A percentile compares a stretch with the other conserved stretches of the same genome.
Evolutionary conservation across 1,139 yeast genomes (phyloP).

Genomic region (Protomyces macrosporus): DNA sequence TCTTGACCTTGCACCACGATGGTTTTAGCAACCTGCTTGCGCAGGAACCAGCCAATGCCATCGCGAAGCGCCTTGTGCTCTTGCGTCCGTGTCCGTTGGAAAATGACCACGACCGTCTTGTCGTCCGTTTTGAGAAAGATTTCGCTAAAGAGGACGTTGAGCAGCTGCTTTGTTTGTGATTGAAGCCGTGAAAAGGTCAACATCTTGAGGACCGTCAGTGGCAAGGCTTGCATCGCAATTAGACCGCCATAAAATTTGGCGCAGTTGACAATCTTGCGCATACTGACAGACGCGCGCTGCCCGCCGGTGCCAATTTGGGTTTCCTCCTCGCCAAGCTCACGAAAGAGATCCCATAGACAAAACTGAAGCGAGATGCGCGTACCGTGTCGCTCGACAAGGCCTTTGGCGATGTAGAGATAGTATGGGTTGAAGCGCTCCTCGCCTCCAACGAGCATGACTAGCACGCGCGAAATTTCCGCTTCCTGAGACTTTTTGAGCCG

Average conservation of each 20-base stretch:
- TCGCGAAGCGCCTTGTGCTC: conserved; percentile 53
- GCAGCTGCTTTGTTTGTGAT: conserved; percentile 56
- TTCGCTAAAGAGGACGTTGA: conserved; percentile 67
- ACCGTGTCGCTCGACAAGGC: conserved; percentile 59
- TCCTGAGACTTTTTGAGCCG: conserved; percentile 76
- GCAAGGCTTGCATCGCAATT: conserved; percentile 27
- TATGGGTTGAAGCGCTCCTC: conserved; percentile 88
- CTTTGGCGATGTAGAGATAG: conserved; percentile 73
- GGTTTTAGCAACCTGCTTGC: conserved; percentile 45
- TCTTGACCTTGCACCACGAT: conserved; percentile 37
- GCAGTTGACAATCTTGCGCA: conserved; percentile 59
- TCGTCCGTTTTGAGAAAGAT: conserved; percentile 52
- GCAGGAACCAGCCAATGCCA: conserved; percentile 68
- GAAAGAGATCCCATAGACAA: conserved; percentile 80
- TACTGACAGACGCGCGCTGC: conserved; percentile 37
- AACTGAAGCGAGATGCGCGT: conserved; percentile 82
- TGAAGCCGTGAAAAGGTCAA: conserved; percentile 55
- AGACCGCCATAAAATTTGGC: conserved; percentile 56
- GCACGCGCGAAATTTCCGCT: conserved; percentile 77
- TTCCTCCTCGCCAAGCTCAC: conserved; percentile 53
- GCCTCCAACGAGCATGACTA: conserved; percentile 76
- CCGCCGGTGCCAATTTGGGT: conserved; percentile 37
- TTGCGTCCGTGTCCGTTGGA: conserved; percentile 49
- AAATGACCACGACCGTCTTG: conserved; percentile 49
- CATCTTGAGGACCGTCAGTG: conserved; percentile 53